Base-by-base conservation (phyloP, 306 rosid genomes). In the Potentilla sterilis region DNA sequence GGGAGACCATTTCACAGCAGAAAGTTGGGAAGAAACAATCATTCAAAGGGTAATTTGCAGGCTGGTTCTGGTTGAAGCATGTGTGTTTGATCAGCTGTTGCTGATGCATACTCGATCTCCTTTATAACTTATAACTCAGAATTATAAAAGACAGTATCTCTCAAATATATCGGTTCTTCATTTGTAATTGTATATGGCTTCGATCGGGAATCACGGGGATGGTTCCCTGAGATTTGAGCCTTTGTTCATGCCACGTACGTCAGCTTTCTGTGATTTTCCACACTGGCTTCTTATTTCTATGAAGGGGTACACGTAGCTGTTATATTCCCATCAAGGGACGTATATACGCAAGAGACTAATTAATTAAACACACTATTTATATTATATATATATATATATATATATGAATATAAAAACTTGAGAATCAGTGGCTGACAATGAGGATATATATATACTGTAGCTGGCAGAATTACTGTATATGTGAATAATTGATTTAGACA, bases 201-300 rank as follows among this genome's bases (percentile, higher is more conserved):
- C 68, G 83, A 48, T 81, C 87, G 88, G 80, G 92, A 87, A 87
- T 91, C 92, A 86, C 97, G 97, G 92, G 90, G 64, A 71, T 80
- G 83, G 87, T 79, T 88, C 80, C 85, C 77, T 77, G 61, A 58
- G 73, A 77, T 70, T 69, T 72, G 80, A 74, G 70, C 61, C 73
- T 44, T 72, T 28, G 47, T 41, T 15, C 34, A 32, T 64, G 47
- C 58, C 68, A 46, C 64, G 24, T 63, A 70, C 72, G 9, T 14
- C 68, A 2, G 28, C n/a, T 68, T 57, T 28, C 44, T 77, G 21
- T 21, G 64, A 52, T 68, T 83, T 78, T 72, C 46, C 84, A 51
- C 46, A 47, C 66, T 62, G 70, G 65, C 49, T 72, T 54, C 49
- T 54, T 21, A 52, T 12, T 37, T 37, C 21, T 12, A 19, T 38